Evolutionary conservation across 257 asterid species (phyloP), one percentile per base, ranked within the genome.

Genomic region (Parsonsia alboflavescens): DNA sequence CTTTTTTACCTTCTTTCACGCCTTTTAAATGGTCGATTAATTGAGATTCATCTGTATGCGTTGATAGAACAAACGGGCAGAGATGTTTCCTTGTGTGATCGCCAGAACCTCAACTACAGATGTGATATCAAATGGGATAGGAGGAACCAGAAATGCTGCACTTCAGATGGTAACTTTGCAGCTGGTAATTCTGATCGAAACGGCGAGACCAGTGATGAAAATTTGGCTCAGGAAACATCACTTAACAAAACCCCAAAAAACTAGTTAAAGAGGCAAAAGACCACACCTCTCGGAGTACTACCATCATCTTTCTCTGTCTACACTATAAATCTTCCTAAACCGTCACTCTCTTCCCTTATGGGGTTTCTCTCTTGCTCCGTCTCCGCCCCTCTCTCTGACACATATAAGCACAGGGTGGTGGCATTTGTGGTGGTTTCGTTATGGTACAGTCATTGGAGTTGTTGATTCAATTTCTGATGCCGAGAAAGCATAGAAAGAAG

Each of bases 391-490:
- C 67, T 9, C n/a, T 22, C 79, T 24, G 56, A 61, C 68, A 74
- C 76, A 62, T 57, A 58, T 26, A 46, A 22, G 0, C 11, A 39
- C 67, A 54, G 61, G 49, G 68, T 16, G 28, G 56, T 13, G 57
- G 57, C 16, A 3, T 19, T 52, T 7, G 17, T 16, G 39, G n/a
- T 49, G 28, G 69, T 21, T 73, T 36, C 28, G 61, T 5, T 46
- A 92, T 92, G 99, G 94, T 97, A 83, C 99, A 94, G 82, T 94
- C 99, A 21, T 81, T 94, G 79, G 99, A 94, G 81, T 90, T 92
- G 75, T 74, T 94, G 46, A 92, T 92, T 77, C 99, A 94, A 54
- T 94, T 94, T 78, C 71, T 94, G 79, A 94, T 94, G 99, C 99
- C 99, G 77, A n/a, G n/a, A n/a, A n/a, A n/a, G n/a, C n/a, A n/a